Percentiles rank a stretch among this genome's conserved stretches.
Conservation (phyloP, 306 rosid species). For the Quercus dentata region DNA sequence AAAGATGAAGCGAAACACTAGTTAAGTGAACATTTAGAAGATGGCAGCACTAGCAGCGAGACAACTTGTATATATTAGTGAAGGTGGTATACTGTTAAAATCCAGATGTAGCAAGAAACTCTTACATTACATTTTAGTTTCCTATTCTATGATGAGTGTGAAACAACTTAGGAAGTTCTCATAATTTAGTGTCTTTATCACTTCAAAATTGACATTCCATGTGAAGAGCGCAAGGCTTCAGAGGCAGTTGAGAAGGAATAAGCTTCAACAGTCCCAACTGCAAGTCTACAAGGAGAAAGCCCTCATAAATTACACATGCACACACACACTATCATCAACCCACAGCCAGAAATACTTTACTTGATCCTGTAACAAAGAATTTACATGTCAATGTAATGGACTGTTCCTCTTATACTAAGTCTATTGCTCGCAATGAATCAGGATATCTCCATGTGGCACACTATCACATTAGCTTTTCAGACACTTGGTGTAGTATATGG, state of each 20-base stretch:
- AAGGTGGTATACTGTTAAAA: not conserved
- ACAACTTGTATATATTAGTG: not conserved
- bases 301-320: not conserved
- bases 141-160: not conserved
- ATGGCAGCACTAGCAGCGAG: not conserved
- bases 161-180: not conserved
- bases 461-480: conserved; percentile 72
- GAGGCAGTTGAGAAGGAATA: not conserved
- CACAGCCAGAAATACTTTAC: conserved; percentile 5
- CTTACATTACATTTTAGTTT: not conserved
- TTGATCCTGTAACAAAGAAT: not conserved
- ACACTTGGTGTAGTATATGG: conserved; percentile 98
- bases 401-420: conserved; percentile 13
- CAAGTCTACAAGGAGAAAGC: not conserved
- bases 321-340: not conserved
- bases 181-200: not conserved
- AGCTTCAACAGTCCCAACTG: not conserved
- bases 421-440: conserved; percentile 37
- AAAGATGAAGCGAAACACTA: not conserved
- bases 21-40: not conserved
- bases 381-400: conserved; percentile 1
- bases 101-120: not conserved
- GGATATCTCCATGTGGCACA: conserved; percentile 65
- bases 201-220: not conserved
- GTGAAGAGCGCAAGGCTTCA: not conserved